Evolutionary conservation across 345 rosid genomes (phyloP).

Genomic region (Sapria himalayana): DNA sequence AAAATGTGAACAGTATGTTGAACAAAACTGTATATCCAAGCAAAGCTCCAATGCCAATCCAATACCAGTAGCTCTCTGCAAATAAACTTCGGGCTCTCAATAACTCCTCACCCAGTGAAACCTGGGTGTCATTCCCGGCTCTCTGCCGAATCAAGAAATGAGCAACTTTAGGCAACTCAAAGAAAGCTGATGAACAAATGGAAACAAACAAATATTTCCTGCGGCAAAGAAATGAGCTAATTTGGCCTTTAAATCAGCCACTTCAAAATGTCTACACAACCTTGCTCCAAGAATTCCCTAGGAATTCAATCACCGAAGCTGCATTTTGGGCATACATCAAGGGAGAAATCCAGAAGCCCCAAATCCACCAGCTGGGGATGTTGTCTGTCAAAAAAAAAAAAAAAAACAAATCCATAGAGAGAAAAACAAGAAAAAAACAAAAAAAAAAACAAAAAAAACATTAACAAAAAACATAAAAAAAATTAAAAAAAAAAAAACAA

Average conservation of each 20-base stretch:
- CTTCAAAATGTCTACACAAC: constrained; percentile 17
- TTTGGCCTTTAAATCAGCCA: not conserved
- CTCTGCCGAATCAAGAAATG: constrained; percentile 22
- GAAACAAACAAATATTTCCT: constrained; percentile 3
- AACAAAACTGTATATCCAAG: constrained; percentile 65
- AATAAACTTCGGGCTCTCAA: constrained; percentile 55
- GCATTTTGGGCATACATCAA: constrained; percentile 94
- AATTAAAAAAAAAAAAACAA: constrained; percentile 1
- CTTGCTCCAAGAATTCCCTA: constrained; percentile 80
- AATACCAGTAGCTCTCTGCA: constrained; percentile 81
- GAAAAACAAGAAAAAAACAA: constrained; percentile 1
- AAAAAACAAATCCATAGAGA: constrained; percentile 7
- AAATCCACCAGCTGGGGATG: constrained; percentile 91
- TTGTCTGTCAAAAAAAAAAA: constrained; percentile 33
- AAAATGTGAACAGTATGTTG: constrained; percentile 55
- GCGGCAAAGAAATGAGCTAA: constrained; percentile 1
- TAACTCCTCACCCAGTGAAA: constrained; percentile 44
- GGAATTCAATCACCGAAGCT: constrained; percentile 88
- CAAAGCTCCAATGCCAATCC: constrained; percentile 90
- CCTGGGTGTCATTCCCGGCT: constrained; percentile 21
- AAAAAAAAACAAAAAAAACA: constrained; percentile 6
- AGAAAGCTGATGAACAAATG: too few relatives aligned
- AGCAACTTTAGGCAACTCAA: too few relatives aligned
- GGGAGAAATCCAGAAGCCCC: constrained; percentile 98
- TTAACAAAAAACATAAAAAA: constrained; percentile 1